Evolutionary conservation across 2,329 filamentous ascomycete species (phyloP).

Genomic region (Penicillium griseofulvum): DNA sequence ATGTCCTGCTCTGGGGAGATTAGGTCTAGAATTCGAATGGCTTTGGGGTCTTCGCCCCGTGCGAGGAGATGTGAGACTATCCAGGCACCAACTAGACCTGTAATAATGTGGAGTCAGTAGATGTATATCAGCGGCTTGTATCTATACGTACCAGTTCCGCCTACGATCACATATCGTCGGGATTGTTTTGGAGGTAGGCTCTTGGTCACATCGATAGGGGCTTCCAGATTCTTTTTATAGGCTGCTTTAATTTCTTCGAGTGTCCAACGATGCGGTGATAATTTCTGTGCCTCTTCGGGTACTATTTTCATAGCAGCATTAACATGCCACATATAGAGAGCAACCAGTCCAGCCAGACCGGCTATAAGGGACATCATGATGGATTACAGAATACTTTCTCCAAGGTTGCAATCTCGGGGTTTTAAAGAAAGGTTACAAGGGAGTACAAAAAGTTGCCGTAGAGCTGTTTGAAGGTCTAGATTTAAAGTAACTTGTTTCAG

Average conservation of each 20-base stretch:
- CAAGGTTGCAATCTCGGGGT: neutral
- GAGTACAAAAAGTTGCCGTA: neutral
- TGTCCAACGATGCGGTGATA: slow-evolving; percentile 35
- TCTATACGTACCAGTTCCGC: slow-evolving; percentile 36
- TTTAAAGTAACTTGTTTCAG: neutral
- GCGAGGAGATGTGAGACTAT: slow-evolving; percentile 55
- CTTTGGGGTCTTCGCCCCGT: slow-evolving; percentile 51
- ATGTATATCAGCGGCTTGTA: neutral
- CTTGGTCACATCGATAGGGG: slow-evolving; percentile 33
- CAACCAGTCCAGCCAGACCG: slow-evolving; percentile 14
- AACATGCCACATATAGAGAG: slow-evolving; percentile 32
- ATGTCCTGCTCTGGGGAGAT: slow-evolving; percentile 45
- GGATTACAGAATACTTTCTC: neutral
- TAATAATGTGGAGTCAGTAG: slow-evolving; percentile 4
- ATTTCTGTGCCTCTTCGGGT: slow-evolving; percentile 26
- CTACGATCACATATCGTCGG: slow-evolving; percentile 41
- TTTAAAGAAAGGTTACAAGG: neutral
- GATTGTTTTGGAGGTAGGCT: slow-evolving; percentile 38
- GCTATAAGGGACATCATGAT: slow-evolving; percentile 13
- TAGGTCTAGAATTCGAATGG: slow-evolving; percentile 57
- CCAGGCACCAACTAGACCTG: slow-evolving; percentile 56
- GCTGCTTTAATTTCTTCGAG: slow-evolving; percentile 32
- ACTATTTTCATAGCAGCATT: slow-evolving; percentile 27
- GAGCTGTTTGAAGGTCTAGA: neutral
- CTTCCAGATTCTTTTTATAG: slow-evolving; percentile 29